Percentiles rank a stretch among this genome's conserved stretches.
phyloP scores from a whole-genome alignment of 108 stramenopile genomes.

The Nannochloropsis oceanica region DNA sequence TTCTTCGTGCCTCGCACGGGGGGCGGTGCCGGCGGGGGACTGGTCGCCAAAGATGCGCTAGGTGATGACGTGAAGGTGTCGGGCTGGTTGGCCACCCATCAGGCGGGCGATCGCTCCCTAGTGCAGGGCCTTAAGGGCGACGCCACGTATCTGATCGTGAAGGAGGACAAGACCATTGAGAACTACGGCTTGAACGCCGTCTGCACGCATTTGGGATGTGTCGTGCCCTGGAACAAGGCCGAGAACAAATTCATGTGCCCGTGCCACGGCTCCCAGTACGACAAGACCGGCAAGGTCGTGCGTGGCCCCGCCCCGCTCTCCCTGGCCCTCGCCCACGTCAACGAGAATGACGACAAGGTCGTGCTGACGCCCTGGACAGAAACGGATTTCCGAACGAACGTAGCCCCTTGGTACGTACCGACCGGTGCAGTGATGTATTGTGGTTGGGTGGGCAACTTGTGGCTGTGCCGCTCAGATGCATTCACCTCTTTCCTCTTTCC shows the following conservation, averaged over 20 bases:
- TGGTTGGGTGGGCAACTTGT: too few species aligned
- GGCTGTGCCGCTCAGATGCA: too few species aligned
- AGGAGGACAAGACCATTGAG: conserved; percentile 62
- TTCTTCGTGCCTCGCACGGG: conserved; percentile 77
- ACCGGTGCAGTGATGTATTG: too few species aligned
- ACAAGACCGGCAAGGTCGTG: conserved; percentile 74
- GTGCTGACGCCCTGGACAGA: conserved; percentile 81
- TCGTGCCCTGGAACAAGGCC: conserved; percentile 92
- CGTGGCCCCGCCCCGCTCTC: conserved; percentile 93
- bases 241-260: conserved; percentile 98
- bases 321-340: conserved; percentile 69
- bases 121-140: conserved; percentile 96
- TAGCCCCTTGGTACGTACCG: conserved; percentile 75
- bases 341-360: conserved; percentile 61
- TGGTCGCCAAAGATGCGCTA: conserved; percentile 75
- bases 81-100: conserved; percentile 71
- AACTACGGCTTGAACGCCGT: conserved; percentile 51
- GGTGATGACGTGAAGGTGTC: conserved; percentile 71
- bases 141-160: conserved; percentile 95
- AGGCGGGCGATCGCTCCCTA: conserved; percentile 64
- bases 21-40: conserved; percentile 62
- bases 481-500: too few species aligned
- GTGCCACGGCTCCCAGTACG: conserved; percentile 97
- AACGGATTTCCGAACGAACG: conserved; percentile 86
- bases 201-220: conserved; percentile 97